Evolutionary conservation across 345 rosid species (phyloP).

Genomic region (Hibiscus trionum): DNA sequence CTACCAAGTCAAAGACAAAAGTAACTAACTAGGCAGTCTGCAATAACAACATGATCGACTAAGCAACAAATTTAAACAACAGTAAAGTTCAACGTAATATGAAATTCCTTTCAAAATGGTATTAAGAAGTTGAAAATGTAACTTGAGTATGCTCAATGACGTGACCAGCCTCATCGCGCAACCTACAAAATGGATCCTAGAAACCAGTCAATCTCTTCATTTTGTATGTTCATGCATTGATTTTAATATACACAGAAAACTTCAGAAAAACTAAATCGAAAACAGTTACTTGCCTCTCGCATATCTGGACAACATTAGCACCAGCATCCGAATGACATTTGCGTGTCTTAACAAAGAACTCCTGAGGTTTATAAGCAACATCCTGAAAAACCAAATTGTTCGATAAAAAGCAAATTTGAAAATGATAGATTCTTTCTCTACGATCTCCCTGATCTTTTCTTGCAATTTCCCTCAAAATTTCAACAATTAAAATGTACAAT

Average conservation of each 20-base stretch:
- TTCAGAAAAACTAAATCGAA: neutral
- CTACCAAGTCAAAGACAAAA: neutral
- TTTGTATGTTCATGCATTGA: neutral
- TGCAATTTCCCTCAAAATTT: neutral
- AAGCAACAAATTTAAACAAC: neutral
- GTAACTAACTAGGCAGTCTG: neutral
- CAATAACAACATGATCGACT: neutral
- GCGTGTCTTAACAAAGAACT: conserved; percentile 62
- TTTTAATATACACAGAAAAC: neutral
- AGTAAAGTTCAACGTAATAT: neutral
- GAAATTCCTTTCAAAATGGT: neutral
- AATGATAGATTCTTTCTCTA: neutral
- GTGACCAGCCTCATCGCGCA: conserved; percentile 68
- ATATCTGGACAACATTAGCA: conserved; percentile 54
- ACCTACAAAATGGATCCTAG: conserved; percentile 30
- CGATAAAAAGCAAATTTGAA: neutral
- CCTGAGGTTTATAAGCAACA: conserved; percentile 81
- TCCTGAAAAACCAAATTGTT: conserved; percentile 32
- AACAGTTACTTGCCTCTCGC: conserved; percentile 51
- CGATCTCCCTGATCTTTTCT: no score
- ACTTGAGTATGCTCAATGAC: conserved; percentile 73
- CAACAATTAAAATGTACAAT: neutral
- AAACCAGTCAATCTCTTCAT: neutral
- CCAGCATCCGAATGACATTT: conserved; percentile 83
- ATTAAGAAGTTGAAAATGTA: conserved; percentile 1